Conservation (phyloP, 371 early-diverging fungal species). For the Paramicrosporidium saccamoebae region DNA sequence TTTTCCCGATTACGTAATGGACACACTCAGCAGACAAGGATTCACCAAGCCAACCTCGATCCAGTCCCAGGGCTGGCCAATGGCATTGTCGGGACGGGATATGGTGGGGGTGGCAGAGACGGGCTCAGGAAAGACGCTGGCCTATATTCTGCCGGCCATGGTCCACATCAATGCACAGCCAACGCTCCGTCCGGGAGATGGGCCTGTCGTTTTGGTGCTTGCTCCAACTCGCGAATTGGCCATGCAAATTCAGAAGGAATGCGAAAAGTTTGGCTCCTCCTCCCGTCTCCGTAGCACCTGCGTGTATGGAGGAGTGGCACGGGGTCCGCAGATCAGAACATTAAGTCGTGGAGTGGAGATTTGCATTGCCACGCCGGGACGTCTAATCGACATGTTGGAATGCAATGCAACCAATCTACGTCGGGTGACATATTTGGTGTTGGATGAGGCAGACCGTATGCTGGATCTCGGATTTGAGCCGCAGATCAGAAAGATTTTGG, state of each 20-base stretch:
- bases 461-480: constrained; percentile 99
- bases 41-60: constrained; percentile 81
- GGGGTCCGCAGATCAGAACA: constrained; percentile 77
- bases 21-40: constrained; percentile 42
- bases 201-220: constrained; percentile 72
- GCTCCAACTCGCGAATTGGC: constrained; percentile 85
- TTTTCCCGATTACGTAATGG: constrained; percentile 49
- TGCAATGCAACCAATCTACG: constrained; percentile 54
- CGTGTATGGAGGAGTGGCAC: constrained; percentile 82
- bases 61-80: constrained; percentile 97
- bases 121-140: constrained; percentile 94
- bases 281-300: constrained; percentile 75
- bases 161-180: constrained; percentile 96
- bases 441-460: constrained; percentile 97
- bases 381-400: constrained; percentile 90
- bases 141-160: constrained; percentile 84
- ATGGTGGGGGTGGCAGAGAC: constrained; percentile 95
- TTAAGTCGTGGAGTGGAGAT: constrained; percentile 72
- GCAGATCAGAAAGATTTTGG: constrained; percentile 92
- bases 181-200: constrained; percentile 70
- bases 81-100: constrained; percentile 90
- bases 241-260: constrained; percentile 73
- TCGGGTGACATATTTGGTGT: constrained; percentile 84
- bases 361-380: constrained; percentile 95
- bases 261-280: constrained; percentile 50